Base-by-base conservation (phyloP, 2,329 filamentous ascomycete genomes). In the Trichoderma atrobrunneum region DNA sequence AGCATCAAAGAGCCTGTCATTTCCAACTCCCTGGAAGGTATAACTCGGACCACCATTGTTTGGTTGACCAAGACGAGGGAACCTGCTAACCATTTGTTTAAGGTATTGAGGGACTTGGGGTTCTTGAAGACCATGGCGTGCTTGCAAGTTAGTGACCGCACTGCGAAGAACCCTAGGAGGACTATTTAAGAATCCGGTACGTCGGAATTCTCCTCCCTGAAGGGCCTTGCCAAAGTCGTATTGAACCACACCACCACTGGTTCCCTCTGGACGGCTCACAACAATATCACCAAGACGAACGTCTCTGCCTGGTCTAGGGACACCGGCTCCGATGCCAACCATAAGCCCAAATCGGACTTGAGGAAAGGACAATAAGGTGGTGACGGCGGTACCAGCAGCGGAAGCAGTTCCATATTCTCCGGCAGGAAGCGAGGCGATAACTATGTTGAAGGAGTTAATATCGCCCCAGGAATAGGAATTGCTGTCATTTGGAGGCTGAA, bases 381-480 rank as follows among this genome's bases (percentile, higher is more conserved):
- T 43, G 1, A 61, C 70, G 2, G 68, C 76, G 0, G 72, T 75
- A 3, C 36, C 74, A 0, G 75, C 70, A 3, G 77, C 75, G 0
- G 74, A 72, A 1, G 51, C 59, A 0, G 60, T 75, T 1, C 78
- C 77, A 11, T 74, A 74, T 0, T 72, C 56, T 1, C 76, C 76
- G 1, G 72, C 74, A 3, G 75, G 67, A 7, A 79, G 74, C 7
- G 73, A 77, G 3, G 75, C 74, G 1, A 79, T 79, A 1, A 78
- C 76, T 0, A 79, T 57, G 2, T 79, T 78, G 32, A 80, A 77
- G 1, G 68, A n/a, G 1, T 75, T 74, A 2, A 80, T 71, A 0
- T 74, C 72, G 3, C 79, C 79, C 72, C 74, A 78, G 0, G 73
- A 74, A 32, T 80, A 80, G 0, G 65, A 63, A 30, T 80, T 80